Conservation (phyloP, 306 rosid species). For the Quercus glauca region DNA sequence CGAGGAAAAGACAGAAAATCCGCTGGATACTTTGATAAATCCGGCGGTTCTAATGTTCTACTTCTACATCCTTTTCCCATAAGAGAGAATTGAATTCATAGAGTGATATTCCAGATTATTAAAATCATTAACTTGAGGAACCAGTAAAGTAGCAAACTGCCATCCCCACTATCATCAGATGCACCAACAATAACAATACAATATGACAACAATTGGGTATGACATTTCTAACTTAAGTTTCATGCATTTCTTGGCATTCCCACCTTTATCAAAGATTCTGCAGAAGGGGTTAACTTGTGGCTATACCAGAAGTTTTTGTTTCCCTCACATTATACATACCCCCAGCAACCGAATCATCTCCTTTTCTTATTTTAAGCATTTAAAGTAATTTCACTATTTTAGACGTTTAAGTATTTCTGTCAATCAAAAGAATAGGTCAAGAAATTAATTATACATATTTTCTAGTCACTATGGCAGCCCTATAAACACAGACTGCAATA, state of each 20-base stretch:
- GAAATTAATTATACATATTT: not conserved
- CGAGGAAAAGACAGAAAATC: conserved; percentile 79
- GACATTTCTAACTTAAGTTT: not conserved
- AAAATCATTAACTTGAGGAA: not conserved
- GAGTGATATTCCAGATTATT: not conserved
- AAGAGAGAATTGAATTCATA: conserved; percentile 11
- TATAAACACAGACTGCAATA: not conserved
- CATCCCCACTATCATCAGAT: not conserved
- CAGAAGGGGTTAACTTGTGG: not conserved
- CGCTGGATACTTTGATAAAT: conserved; percentile 79
- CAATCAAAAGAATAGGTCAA: not conserved
- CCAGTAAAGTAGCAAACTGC: not conserved
- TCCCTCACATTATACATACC: not conserved
- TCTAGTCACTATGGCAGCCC: not conserved
- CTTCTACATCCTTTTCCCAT: conserved; percentile 85
- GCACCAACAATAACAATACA: not conserved
- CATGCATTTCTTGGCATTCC: not conserved
- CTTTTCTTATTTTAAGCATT: not conserved
- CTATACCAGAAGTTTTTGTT: not conserved
- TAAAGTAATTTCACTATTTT: not conserved
- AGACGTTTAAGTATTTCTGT: not conserved
- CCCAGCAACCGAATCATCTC: not conserved
- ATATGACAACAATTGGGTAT: not conserved
- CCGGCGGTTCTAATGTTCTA: conserved; percentile 64
- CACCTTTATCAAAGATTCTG: not conserved